These are phyloP conservation scores for Candida bentonensis DNA, from an alignment of 805 yeast genomes.

Conservation along the genomic window DNA sequence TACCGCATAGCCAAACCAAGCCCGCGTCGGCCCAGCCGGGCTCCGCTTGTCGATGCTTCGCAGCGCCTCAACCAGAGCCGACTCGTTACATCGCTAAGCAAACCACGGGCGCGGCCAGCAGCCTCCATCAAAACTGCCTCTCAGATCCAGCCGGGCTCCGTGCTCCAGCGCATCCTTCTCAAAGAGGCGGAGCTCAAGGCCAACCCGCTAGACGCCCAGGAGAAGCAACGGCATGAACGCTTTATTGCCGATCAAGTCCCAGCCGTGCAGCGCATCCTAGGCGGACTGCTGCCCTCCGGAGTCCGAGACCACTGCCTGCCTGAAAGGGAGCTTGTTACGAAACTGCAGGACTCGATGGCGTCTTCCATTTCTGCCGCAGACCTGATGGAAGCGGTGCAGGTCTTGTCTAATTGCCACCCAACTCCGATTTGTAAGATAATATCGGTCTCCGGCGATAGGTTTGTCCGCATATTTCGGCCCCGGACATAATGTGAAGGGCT, in stretches of 20 bases:
- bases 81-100: not conserved
- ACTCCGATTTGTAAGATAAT: not conserved
- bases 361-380: not conserved
- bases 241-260: not conserved
- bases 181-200: not conserved
- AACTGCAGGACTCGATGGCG: not conserved
- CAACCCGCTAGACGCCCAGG: not conserved
- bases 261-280: not conserved
- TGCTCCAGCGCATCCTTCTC: not conserved
- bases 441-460: not conserved
- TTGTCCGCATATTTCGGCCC: not conserved
- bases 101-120: not conserved
- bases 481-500: too few relatives aligned
- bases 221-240: not conserved
- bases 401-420: not conserved
- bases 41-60: not conserved
- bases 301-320: not conserved
- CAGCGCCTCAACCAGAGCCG: not conserved
- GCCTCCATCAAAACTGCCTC: not conserved
- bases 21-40: not conserved
- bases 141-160: not conserved
- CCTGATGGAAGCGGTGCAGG: slow-evolving; percentile 1
- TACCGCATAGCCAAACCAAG: too few relatives aligned
- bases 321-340: not conserved
- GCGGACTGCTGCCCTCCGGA: not conserved